A percentile compares a stretch with the other conserved stretches of the same genome.
Evolutionary conservation across 2,329 filamentous ascomycete genomes (phyloP).

Genomic region (Chrysoporthe puriensis): DNA sequence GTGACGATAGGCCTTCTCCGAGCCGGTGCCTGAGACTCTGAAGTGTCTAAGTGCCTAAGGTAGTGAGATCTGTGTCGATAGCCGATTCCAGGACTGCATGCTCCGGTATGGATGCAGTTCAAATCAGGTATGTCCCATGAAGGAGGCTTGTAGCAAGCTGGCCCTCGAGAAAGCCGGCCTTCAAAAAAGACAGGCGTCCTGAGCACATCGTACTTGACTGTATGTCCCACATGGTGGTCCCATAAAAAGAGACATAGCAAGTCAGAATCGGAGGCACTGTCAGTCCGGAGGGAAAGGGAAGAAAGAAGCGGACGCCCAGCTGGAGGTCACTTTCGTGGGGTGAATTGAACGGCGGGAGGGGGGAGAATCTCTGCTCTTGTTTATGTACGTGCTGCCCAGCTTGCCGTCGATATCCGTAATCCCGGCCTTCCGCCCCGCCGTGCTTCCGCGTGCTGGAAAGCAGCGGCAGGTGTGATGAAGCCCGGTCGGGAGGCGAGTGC

Average conservation of each 20-base stretch:
- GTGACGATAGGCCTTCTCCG: not conserved
- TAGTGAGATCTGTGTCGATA: not conserved
- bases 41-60: no score
- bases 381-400: not conserved
- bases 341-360: no score
- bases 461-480: not conserved
- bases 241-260: not conserved
- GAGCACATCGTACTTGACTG: no score
- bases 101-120: not conserved
- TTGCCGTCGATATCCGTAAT: constrained; percentile 1
- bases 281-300: not conserved
- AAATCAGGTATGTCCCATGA: not conserved
- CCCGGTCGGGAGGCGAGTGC: not conserved
- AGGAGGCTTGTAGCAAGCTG: not conserved
- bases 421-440: not conserved
- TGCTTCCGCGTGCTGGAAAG: not conserved
- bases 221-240: not conserved
- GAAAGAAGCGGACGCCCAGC: not conserved
- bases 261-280: not conserved
- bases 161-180: no score
- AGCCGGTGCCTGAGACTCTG: not conserved
- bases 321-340: no score
- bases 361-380: not conserved
- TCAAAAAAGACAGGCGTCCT: not conserved
- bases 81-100: no score